Conservation (phyloP, 2,329 filamentous ascomycete genomes). For the Fusarium ramigenum region DNA sequence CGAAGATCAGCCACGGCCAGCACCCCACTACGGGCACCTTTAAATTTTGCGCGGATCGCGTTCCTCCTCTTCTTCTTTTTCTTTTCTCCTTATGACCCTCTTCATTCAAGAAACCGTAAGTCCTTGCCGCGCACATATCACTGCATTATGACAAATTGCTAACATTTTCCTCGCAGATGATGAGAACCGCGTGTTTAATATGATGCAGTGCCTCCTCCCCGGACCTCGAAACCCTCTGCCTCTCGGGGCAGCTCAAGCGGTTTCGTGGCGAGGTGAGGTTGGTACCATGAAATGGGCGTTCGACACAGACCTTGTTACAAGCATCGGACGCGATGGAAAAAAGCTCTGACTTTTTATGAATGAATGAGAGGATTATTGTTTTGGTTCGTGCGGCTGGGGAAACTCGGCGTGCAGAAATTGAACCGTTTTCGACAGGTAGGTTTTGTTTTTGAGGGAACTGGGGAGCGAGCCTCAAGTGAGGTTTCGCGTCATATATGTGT, state of each 20-base stretch:
- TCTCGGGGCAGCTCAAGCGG: slow-evolving; percentile 84
- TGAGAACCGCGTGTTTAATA: slow-evolving; percentile 98
- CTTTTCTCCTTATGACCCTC: slow-evolving; percentile 84
- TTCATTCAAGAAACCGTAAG: slow-evolving; percentile 97
- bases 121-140: slow-evolving; percentile 40
- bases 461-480: slow-evolving; percentile 7
- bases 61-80: slow-evolving; percentile 48
- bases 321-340: slow-evolving; percentile 93
- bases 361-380: slow-evolving; percentile 45
- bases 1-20: slow-evolving; percentile 42
- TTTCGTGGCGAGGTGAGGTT: slow-evolving; percentile 70
- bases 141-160: slow-evolving; percentile 28
- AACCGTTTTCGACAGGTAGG: slow-evolving; percentile 11
- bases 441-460: background rate
- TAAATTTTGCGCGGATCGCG: slow-evolving; percentile 50
- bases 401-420: slow-evolving; percentile 9
- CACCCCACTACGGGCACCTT: slow-evolving; percentile 43
- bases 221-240: slow-evolving; percentile 81
- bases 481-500: background rate
- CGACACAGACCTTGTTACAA: slow-evolving; percentile 97
- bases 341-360: slow-evolving; percentile 84
- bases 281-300: slow-evolving; percentile 97
- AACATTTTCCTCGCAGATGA: slow-evolving; percentile 74
- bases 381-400: background rate
- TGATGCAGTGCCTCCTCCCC: slow-evolving; percentile 77